Conservation (phyloP, 352 stramenopile genomes). For the Halophytophthora batemanensis region DNA sequence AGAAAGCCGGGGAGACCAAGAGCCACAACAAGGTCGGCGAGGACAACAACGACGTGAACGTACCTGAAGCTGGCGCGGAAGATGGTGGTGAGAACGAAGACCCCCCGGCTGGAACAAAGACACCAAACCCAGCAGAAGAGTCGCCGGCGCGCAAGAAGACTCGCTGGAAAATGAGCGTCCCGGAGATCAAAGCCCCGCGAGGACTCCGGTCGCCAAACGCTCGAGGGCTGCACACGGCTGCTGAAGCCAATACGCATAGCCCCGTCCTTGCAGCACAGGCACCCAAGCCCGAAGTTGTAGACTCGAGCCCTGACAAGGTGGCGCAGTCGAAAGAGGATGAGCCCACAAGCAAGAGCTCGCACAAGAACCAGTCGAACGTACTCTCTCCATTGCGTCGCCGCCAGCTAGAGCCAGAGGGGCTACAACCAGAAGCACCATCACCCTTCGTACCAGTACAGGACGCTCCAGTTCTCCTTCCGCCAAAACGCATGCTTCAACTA, state of each 20-base stretch:
- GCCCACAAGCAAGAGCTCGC: conserved; percentile 1
- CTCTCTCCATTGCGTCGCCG: conserved; percentile 24
- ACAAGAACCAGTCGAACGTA: conserved; percentile 24
- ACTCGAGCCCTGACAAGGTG: conserved; percentile 2
- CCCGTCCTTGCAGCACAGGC: conserved; percentile 5
- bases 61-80: conserved; percentile 4
- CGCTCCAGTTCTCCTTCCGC: background rate
- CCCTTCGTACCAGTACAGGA: background rate
- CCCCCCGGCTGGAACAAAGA: conserved; percentile 11
- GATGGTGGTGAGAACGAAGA: conserved; percentile 4
- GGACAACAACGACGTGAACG: conserved; percentile 9
- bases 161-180: conserved; percentile 24
- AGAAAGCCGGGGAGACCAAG: conserved; percentile 12
- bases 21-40: background rate
- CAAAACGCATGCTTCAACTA: conserved; percentile 19
- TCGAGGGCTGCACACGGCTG: conserved; percentile 10
- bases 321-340: conserved; percentile 14
- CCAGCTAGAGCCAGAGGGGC: conserved; percentile 21
- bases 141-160: conserved; percentile 17
- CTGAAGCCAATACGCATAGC: conserved; percentile 12
- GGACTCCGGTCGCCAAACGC: conserved; percentile 13
- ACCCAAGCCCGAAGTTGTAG: conserved; percentile 8
- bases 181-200: conserved; percentile 23
- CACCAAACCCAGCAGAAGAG: conserved; percentile 7
- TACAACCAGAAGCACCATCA: conserved; percentile 15